Evolutionary conservation across 2,329 filamentous ascomycete species (phyloP), one percentile per base, ranked within the genome.

Genomic region (Fusarium transvaalense): DNA sequence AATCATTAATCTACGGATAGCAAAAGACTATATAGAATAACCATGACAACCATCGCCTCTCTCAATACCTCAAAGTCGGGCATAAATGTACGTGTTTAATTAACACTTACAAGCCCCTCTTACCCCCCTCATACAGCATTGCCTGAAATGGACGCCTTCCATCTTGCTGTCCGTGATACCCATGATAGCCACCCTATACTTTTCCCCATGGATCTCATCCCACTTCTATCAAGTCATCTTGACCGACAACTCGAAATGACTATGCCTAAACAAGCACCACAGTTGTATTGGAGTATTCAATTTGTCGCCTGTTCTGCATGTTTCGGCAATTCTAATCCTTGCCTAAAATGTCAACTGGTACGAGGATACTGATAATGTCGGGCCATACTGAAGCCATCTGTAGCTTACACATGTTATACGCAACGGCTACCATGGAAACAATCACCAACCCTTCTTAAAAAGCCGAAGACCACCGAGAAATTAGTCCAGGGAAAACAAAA

Each of bases 341-440:
- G 56, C 41, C 27, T 56, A 41, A 25, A 37, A 51, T 51, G 43
- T 45, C 38, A 23, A 17, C 60, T 73, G 62, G 59, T 66, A 73
- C 71, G 71, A 72, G 35, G 50, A 42, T 59, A 37, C 37, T 15
- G 43, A 48, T 23, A n/a, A 38, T 53, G 68, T 73, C 71, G 68
- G 58, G 13, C 67, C 69, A 73, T 56, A 10, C 53, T 67, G 58
- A 61, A 64, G 61, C 68, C 68, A 73, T 71, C 45, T 43, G 27
- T 31, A 39, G 43, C 19, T n/a, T 25, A 48, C 31, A 54, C 48
- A 64, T 61, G 56, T 46, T 48, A 61, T 35, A 61, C 23, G 43
- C 31, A 25, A 19, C 39, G 35, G 43, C 47, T 68, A 50, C 56
- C 48, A 35, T 35, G 37, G 47, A 56, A 70, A 68, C 48, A 61